Evolutionary conservation across 2,329 filamentous ascomycete genomes (phyloP).

Genomic region (Fusarium sp.): DNA sequence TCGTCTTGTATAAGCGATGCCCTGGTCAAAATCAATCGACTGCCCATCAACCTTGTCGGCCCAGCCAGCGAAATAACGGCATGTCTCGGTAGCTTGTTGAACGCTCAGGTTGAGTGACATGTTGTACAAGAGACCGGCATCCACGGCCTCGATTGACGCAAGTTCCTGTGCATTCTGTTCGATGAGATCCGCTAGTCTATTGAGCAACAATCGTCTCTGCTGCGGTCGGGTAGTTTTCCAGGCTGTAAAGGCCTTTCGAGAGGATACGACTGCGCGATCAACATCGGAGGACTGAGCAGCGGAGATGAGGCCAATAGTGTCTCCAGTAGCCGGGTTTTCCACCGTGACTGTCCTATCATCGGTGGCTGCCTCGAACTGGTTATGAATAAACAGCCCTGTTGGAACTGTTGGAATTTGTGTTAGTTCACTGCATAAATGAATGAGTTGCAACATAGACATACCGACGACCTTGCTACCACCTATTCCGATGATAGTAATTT

Average conservation of each 20-base stretch:
- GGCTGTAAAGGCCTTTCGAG: conserved; percentile 73
- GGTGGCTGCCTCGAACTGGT: conserved; percentile 8
- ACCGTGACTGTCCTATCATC: neutral
- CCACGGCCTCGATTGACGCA: conserved; percentile 79
- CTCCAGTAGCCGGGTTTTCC: conserved; percentile 14
- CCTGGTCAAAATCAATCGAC: conserved; percentile 75
- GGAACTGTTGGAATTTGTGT: conserved; percentile 11
- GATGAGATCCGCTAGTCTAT: conserved; percentile 77
- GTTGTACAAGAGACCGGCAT: conserved; percentile 78
- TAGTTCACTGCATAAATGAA: neutral
- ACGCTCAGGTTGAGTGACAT: conserved; percentile 57
- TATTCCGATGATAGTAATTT: no score
- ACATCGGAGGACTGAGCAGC: conserved; percentile 57
- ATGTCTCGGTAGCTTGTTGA: conserved; percentile 25
- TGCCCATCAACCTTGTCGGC: conserved; percentile 86
- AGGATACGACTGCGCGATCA: conserved; percentile 77
- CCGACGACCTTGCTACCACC: no score
- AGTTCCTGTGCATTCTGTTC: conserved; percentile 77
- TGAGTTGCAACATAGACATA: no score
- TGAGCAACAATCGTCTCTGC: conserved; percentile 71
- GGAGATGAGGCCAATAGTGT: neutral
- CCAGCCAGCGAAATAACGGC: conserved; percentile 78
- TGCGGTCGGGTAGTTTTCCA: conserved; percentile 52
- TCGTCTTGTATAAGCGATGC: conserved; percentile 79
- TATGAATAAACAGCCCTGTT: conserved; percentile 28